phyloP scores from a whole-genome alignment of 1,284 basidiomycete genomes.

The Moniliophthora roreri region DNA sequence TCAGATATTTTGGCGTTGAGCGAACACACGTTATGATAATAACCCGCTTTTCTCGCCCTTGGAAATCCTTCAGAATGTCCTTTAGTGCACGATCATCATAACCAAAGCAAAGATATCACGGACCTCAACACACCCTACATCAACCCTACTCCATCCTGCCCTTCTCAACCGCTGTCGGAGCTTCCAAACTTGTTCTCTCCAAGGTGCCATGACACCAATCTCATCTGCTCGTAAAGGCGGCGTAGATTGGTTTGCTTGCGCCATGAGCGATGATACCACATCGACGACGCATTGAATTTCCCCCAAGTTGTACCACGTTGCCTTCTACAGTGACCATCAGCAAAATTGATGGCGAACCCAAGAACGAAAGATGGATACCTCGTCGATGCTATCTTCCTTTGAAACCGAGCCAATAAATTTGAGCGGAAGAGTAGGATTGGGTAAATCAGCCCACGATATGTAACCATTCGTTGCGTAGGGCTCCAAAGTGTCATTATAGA shows the following conservation, averaged over 20 bases:
- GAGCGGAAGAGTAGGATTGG: slow-evolving; percentile 36
- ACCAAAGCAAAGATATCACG: slow-evolving; percentile 10
- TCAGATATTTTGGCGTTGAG: slow-evolving; percentile 40
- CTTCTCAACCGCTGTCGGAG: slow-evolving; percentile 40
- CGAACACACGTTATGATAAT: slow-evolving; percentile 48
- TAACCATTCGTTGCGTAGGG: slow-evolving; percentile 41
- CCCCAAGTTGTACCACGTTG: slow-evolving; percentile 46
- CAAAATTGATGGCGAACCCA: background rate
- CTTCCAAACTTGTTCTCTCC: slow-evolving; percentile 49
- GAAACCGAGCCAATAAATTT: slow-evolving; percentile 39
- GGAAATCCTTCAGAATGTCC: slow-evolving; percentile 35
- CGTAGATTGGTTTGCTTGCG: slow-evolving; percentile 29
- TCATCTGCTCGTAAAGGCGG: slow-evolving; percentile 37
- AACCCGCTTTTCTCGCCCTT: slow-evolving; percentile 44
- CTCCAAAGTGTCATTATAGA: slow-evolving; percentile 43
- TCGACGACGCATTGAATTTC: slow-evolving; percentile 39
- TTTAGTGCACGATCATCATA: background rate
- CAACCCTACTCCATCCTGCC: slow-evolving; percentile 37
- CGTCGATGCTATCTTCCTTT: slow-evolving; percentile 39
- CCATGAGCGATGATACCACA: slow-evolving; percentile 34
- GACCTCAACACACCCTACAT: slow-evolving; percentile 48
- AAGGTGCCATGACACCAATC: slow-evolving; percentile 48
- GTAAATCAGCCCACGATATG: slow-evolving; percentile 37
- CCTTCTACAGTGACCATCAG: slow-evolving; percentile 26
- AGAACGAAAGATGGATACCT: slow-evolving; percentile 24